Evolutionary conservation across 768 basidiomycete species (phyloP).

Genomic region (Lenzites betulinus): DNA sequence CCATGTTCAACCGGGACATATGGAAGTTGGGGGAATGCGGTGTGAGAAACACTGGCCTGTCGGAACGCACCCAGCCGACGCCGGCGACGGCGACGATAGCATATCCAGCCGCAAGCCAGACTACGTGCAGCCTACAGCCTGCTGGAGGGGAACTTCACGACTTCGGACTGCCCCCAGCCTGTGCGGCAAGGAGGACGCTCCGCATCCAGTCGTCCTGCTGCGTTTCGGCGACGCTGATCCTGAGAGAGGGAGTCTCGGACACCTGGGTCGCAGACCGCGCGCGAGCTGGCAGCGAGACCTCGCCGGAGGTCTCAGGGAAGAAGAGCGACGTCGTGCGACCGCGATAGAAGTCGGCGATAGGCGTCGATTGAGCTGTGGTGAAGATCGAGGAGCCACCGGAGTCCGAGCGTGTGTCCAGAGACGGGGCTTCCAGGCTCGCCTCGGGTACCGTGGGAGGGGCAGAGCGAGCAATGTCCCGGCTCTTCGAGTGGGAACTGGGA

Average conservation of each 20-base stretch:
- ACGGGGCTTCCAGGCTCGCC: background rate
- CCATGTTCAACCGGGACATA: constrained; percentile 10
- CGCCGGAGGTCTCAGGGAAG: constrained; percentile 11
- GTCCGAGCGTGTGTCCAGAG: constrained; percentile 14
- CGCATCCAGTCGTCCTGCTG: constrained; percentile 69
- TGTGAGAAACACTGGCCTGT: background rate
- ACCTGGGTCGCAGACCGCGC: constrained; percentile 30
- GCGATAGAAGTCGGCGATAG: constrained; percentile 32
- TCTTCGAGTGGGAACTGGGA: background rate
- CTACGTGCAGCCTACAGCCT: constrained; percentile 8
- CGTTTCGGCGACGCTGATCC: constrained; percentile 42
- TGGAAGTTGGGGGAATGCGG: background rate
- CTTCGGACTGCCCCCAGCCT: constrained; percentile 1
- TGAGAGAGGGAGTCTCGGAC: constrained; percentile 50
- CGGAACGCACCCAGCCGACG: background rate
- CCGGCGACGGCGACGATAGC: constrained; percentile 1
- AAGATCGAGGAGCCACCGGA: constrained; percentile 31
- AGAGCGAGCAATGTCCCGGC: constrained; percentile 9
- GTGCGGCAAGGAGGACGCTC: constrained; percentile 67
- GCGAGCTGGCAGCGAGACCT: constrained; percentile 1
- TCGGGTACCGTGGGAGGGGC: constrained; percentile 2
- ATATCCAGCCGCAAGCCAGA: constrained; percentile 19
- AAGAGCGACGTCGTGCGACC: constrained; percentile 25
- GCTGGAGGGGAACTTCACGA: background rate
- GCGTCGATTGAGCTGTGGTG: constrained; percentile 30